Percentiles rank a stretch among this genome's conserved stretches.
Evolutionary conservation across 805 yeast genomes (phyloP).

Genomic region (Candida anglica): DNA sequence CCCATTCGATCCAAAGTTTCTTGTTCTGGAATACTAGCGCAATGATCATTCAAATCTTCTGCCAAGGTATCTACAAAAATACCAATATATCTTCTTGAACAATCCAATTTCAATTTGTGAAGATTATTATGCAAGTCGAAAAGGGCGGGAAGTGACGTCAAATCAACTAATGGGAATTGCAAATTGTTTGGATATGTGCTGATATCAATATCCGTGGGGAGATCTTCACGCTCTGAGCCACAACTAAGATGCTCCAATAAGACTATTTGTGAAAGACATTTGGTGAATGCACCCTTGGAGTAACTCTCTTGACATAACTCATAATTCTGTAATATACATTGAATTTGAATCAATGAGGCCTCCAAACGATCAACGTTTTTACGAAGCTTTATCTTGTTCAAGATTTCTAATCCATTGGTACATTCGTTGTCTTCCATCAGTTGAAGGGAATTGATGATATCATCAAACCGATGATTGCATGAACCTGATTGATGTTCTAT

Average conservation of each 20-base stretch:
- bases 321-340: constrained; percentile 27
- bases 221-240: constrained; percentile 14
- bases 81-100: constrained; percentile 64
- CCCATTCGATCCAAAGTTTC: constrained; percentile 51
- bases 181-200: constrained; percentile 16
- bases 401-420: constrained; percentile 43
- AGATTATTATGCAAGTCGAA: constrained; percentile 48
- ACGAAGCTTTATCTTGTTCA: constrained; percentile 48
- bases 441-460: constrained; percentile 43
- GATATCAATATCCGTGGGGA: constrained; percentile 10
- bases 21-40: constrained; percentile 41
- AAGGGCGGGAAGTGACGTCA: constrained; percentile 49
- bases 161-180: constrained; percentile 32
- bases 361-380: constrained; percentile 62
- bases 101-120: constrained; percentile 51
- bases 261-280: constrained; percentile 56
- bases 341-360: constrained; percentile 53
- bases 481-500: constrained; percentile 53
- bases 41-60: constrained; percentile 59
- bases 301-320: constrained; percentile 38
- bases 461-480: constrained; percentile 45
- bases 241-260: constrained; percentile 46
- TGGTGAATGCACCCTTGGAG: constrained; percentile 42
- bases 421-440: constrained; percentile 48
- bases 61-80: constrained; percentile 54